Conservation (phyloP, 805 yeast genomes). For the Teunomyces barrocoloradensis region DNA sequence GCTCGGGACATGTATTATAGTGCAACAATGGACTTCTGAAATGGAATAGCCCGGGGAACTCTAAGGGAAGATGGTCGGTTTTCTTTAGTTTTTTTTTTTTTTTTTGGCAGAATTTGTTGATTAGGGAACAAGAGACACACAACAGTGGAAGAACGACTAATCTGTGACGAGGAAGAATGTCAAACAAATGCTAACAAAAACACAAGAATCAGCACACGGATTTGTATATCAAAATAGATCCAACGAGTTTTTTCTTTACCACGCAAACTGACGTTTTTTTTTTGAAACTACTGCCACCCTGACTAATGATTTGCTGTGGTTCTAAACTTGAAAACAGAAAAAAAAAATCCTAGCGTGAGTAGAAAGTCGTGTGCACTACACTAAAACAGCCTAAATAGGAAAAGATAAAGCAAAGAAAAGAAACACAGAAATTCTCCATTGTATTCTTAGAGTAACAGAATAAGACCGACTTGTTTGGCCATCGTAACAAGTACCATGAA, state of each 20-base stretch:
- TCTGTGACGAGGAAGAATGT: neutral
- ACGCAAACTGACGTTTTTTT: neutral
- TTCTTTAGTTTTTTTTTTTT: too few species aligned
- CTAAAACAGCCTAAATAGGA: neutral
- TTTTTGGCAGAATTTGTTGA: neutral
- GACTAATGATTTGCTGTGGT: conserved; percentile 4
- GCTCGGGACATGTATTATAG: neutral
- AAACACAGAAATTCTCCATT: too few species aligned
- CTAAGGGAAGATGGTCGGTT: neutral
- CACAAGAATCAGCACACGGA: neutral
- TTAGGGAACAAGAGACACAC: neutral
- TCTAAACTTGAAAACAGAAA: conserved; percentile 1
- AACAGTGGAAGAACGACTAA: neutral
- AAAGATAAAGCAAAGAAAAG: too few species aligned
- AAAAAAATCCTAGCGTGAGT: neutral
- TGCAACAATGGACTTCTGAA: neutral
- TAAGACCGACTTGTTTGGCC: too few species aligned
- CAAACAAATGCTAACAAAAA: neutral
- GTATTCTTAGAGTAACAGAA: too few species aligned
- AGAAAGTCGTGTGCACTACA: neutral
- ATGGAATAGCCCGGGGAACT: neutral
- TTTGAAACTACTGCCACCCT: conserved; percentile 1
- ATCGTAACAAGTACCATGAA: too few species aligned
- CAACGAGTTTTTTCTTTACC: neutral
- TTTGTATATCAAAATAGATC: neutral